Percentiles rank a stretch among this genome's conserved stretches.
These are phyloP conservation scores for Persicaria tinctoria DNA, from an alignment of 148 eudicot genomes.

Conservation along the genomic window DNA sequence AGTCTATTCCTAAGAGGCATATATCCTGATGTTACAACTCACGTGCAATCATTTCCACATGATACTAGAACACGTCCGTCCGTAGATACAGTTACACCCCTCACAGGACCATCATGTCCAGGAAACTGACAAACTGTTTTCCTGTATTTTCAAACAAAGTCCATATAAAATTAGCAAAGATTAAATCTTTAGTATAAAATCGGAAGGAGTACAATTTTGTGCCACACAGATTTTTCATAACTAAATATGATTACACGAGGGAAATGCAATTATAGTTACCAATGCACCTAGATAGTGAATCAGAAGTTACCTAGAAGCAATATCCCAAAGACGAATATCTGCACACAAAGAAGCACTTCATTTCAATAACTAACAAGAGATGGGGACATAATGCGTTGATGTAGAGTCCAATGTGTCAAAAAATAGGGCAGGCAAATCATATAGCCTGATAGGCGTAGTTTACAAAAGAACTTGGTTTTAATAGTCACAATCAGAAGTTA, in stretches of 20 bases:
- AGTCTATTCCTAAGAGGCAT: neutral
- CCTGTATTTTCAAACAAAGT: constrained; percentile 28
- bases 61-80: constrained; percentile 85
- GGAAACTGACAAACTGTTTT: constrained; percentile 79
- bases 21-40: constrained; percentile 20
- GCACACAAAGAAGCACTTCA: constrained; percentile 20
- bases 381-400: neutral
- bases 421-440: neutral
- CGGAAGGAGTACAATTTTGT: neutral
- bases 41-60: constrained; percentile 97
- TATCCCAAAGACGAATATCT: constrained; percentile 97
- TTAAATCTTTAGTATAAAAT: neutral
- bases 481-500: too few relatives aligned
- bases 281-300: too few relatives aligned
- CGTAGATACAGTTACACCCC: constrained; percentile 74
- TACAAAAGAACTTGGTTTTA: neutral
- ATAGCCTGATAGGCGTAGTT: neutral
- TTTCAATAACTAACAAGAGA: neutral
- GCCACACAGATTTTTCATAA: neutral
- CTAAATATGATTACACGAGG: neutral
- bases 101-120: constrained; percentile 85
- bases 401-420: neutral
- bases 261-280: neutral
- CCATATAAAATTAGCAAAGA: neutral
- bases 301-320: constrained; percentile 64